Base-by-base conservation (phyloP, 2,329 filamentous ascomycete species). In the Claviceps sp. region DNA sequence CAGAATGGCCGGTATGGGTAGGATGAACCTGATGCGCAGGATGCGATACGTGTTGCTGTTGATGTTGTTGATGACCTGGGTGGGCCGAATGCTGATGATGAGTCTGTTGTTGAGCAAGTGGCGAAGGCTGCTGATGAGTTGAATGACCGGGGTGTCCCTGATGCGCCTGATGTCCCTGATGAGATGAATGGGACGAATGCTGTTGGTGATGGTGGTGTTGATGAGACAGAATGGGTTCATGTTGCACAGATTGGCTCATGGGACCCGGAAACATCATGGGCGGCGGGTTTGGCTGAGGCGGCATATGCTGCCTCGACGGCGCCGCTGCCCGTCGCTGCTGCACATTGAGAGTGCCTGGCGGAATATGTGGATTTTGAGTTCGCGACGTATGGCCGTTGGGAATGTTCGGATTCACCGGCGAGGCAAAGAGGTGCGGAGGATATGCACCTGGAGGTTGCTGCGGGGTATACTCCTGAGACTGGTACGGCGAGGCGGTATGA, bases 401-500 rank as follows among this genome's bases (percentile, higher is more conserved):
- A 51, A 78, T 68, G 57, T 67, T 74, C 54, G 71, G 60, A 68
- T 73, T 61, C 67, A 75, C 66, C 46, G 74, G 64, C 22, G 74
- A 65, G 47, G 67, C 70, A 64, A 78, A 81, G 55, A 81, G 67
- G 56, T 77, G 75, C 57, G 77, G 75, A 20, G 74, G 64, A 56
- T 78, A 79, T 20, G 69, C 60, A 54, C 66, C 67, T 54, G 72
- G 66, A 30, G 71, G 68, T 59, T 76, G 75, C 61, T 79, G 76
- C 48, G 76, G 67, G 51, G 72, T 64, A 62, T 80, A 80, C 54
- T 72, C 68, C 57, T 76, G 73, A 50, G 71, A 61, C 62, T 78
- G 76, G 60, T 80, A 81, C 2, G 76, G 73, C 54, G 76, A 73
- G 54, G 75, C 72, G 59, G 76, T 70, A 56, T 77, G 76, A 56